These are phyloP conservation scores for Diaporthe destruens DNA, from an alignment of 2,329 filamentous ascomycete genomes.

Conservation along the genomic window DNA sequence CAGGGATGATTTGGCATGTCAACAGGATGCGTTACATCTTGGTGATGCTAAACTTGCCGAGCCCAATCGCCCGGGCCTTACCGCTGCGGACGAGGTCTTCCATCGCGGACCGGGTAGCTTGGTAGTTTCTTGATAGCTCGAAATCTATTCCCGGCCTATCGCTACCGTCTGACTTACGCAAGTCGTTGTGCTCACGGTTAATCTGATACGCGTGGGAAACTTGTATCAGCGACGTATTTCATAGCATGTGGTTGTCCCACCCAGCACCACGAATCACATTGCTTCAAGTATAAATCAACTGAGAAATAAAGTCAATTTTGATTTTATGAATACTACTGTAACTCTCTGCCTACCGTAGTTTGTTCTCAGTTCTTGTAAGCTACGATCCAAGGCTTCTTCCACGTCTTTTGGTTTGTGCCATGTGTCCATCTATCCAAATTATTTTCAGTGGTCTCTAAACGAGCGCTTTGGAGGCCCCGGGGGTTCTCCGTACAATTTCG, in stretches of 20 bases:
- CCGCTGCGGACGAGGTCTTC: constrained; percentile 65
- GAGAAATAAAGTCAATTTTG: too few relatives aligned
- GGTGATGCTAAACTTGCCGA: constrained; percentile 74
- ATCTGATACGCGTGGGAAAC: not conserved
- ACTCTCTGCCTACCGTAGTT: constrained; percentile 50
- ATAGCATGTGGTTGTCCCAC: too few relatives aligned
- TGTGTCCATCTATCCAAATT: not conserved
- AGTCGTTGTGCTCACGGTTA: not conserved
- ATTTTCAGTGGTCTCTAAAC: too few relatives aligned
- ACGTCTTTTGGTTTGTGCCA: constrained; percentile 46
- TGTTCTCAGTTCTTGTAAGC: constrained; percentile 61
- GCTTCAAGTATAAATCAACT: constrained; percentile 67
- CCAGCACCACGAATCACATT: constrained; percentile 6
- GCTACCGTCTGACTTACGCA: not conserved
- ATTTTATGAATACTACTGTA: not conserved
- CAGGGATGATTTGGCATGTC: constrained; percentile 70
- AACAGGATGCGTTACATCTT: constrained; percentile 65
- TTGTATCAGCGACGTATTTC: not conserved
- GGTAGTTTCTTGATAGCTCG: constrained; percentile 4
- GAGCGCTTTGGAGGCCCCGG: not conserved
- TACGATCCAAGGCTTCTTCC: constrained; percentile 46
- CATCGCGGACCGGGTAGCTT: constrained; percentile 28
- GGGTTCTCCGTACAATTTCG: constrained; percentile 46
- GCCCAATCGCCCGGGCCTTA: constrained; percentile 74
- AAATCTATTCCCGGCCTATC: not conserved